Base-by-base conservation (phyloP, 2,329 filamentous ascomycete species). In the Ophiostoma tasmaniense region DNA sequence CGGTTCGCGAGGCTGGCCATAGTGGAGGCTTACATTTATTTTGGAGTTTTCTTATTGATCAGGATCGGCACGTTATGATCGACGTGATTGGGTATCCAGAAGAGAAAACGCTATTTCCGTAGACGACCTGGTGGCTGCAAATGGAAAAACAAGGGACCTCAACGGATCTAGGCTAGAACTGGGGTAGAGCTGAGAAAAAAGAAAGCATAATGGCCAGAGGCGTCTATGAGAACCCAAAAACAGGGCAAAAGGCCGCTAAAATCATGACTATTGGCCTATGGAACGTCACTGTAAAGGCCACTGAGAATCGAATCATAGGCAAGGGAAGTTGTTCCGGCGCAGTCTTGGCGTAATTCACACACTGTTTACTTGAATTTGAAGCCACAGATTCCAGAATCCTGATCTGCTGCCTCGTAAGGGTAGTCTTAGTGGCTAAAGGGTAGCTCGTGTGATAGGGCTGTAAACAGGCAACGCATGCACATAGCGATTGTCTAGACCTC, bases 101-200 rank as follows among this genome's bases (percentile, higher is more conserved):
- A 8, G 45, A 50, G 20, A 50, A 20, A 50, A 20, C 25, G n/a
- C 50, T 25, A 55, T 25, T 61, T 28, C 55, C 55, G 25, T 22
- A 45, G 50, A 11, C 50, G 22, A 22, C 11, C n/a, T 55, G 50
- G n/a, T 55, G n/a, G n/a, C 13, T 33, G 25, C 2, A 61, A 61
- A 61, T 28, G 55, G 55, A 30, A 61, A 61, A 61, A 61, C 55
- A 61, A 30, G 55, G 25, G 52, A 30, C 52, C 52, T 61, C 55
- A 25, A 25, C 3, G 6, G 3, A 17, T 55, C 50, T 55, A 61
- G 55, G 25, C 55, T 61, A 3, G 25, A 33, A 61, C 25, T 30
- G 55, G 55, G 25, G 55, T 25, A 30, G 55, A 61, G 25, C 25
- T 30, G 25, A 61, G 55, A 14, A 61, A 61, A 61, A 61, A 61